Evolutionary conservation across 352 stramenopile genomes (phyloP), one percentile per base, ranked within the genome.

Genomic region (Phytophthora hibernalis): DNA sequence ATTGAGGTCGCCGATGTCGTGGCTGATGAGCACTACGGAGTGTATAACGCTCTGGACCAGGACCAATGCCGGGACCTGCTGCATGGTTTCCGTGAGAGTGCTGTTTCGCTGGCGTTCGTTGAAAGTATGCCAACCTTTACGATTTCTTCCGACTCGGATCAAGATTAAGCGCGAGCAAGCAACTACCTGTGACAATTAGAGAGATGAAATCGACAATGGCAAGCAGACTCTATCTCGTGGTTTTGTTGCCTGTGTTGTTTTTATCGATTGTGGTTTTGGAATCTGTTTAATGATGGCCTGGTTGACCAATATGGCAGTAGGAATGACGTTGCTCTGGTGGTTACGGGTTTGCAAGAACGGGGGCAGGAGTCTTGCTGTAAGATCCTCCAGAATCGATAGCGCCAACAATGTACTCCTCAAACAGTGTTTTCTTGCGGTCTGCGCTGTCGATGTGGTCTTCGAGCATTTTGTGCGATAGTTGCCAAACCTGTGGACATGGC

Each of bases 1-100:
- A 74, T 95, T 10, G 68, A 92, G 40, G 82, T 95, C 8, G 85
- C 85, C 5, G 83, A 91, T 40, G 77, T 95, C 5, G 87, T 95
- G 10, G 87, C 85, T 6, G 86, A 92, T 61, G 81, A 93, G 20
- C 79, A 90, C 54, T 93, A 93, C 55, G 80, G 63, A 9, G 84
- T 95, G 11, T 86, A 83, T 47, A 57, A 84, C 15, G 67, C 82
- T 11, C 69, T 95, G 37, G 79, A 80, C 26, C 69, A 80, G 48
- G 80, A 87, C 28, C 80, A 95, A 53, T 91, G 80, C 31, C 75
- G 77, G 21, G 80, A 92, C 18, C 61, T 95, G 60, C 66, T 95
- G 40, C 76, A 85, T 37, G 73, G 78, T 15, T 82, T 95, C 43
- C 80, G 77, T 30, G 82, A 93, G 64, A 93, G 83, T 63, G 75